Conservation (phyloP, 768 basidiomycete genomes). For the Strobilomyces dryophilus region DNA sequence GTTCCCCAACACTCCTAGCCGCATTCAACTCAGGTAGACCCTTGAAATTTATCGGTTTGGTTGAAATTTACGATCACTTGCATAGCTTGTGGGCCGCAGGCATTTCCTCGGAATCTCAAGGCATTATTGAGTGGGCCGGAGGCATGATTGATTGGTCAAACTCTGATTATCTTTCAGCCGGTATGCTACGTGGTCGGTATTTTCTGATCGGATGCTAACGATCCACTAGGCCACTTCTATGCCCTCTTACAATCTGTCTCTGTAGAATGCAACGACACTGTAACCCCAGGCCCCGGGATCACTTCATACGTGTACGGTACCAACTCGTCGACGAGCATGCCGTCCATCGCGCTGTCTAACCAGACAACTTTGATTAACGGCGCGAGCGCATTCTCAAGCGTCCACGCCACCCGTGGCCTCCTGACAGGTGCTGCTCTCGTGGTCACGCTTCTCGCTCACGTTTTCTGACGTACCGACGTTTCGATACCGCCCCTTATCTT, state of each 20-base stretch:
- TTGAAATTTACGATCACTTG: constrained; percentile 2
- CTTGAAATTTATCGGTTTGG: not conserved
- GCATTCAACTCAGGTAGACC: constrained; percentile 73
- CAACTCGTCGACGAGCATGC: constrained; percentile 50
- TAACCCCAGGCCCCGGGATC: constrained; percentile 38
- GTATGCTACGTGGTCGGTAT: constrained; percentile 24
- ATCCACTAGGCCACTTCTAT: constrained; percentile 59
- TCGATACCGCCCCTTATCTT: not conserved
- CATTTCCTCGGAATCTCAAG: constrained; percentile 51
- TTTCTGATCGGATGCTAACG: not conserved
- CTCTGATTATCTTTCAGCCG: constrained; percentile 69
- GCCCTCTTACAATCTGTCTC: constrained; percentile 57
- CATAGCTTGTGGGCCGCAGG: constrained; percentile 79
- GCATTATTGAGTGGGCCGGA: constrained; percentile 77
- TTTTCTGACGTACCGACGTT: constrained; percentile 15
- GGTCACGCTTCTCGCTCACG: constrained; percentile 13
- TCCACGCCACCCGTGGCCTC: constrained; percentile 10
- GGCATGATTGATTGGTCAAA: constrained; percentile 81
- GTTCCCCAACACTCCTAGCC: constrained; percentile 76
- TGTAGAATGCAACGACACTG: constrained; percentile 58
- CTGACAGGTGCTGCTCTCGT: constrained; percentile 12
- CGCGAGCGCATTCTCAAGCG: constrained; percentile 8
- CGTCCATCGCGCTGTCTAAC: constrained; percentile 57
- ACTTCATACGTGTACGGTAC: constrained; percentile 63
- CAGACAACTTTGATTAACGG: constrained; percentile 50